Conservation (phyloP, 1,139 yeast genomes). For the Saccharomyces hybrid region DNA sequence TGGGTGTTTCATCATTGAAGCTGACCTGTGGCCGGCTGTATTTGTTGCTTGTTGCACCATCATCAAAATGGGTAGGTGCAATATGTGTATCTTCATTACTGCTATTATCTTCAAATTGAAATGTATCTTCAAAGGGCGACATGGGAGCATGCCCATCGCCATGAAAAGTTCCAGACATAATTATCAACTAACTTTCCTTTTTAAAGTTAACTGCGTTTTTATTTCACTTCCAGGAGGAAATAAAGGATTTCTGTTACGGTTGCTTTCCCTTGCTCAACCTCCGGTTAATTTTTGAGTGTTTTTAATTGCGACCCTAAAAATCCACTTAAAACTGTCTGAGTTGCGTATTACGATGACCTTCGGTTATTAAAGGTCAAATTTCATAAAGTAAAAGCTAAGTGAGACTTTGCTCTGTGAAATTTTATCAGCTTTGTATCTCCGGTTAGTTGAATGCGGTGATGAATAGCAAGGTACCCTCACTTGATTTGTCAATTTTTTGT, state of each 20-base stretch:
- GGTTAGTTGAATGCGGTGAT: not conserved
- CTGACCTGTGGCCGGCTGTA: slow-evolving; percentile 1
- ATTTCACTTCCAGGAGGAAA: not conserved
- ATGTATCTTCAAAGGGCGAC: slow-evolving; percentile 26
- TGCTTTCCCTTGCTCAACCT: not conserved
- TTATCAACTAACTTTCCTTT: not conserved
- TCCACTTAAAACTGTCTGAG: not conserved
- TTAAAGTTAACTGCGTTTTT: not conserved
- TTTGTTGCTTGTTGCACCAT: slow-evolving; percentile 4
- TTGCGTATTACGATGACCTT: not conserved
- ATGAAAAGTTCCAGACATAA: not conserved
- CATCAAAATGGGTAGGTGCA: slow-evolving; percentile 55
- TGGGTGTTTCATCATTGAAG: slow-evolving; percentile 3
- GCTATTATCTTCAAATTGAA: slow-evolving; percentile 20
- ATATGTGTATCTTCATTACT: slow-evolving; percentile 28
- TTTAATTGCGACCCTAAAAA: not conserved
- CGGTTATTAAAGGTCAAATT: not conserved
- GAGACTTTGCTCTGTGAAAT: not conserved
- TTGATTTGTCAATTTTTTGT: not conserved
- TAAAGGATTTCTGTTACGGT: not conserved
- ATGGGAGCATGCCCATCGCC: slow-evolving; percentile 13
- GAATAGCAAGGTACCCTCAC: not conserved
- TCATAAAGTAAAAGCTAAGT: not conserved
- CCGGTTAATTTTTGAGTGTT: not conserved
- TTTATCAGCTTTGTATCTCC: not conserved